Percentiles rank a stretch among this genome's conserved stretches.
Conservation (phyloP, 257 asterid genomes). For the Avicennia marina region DNA sequence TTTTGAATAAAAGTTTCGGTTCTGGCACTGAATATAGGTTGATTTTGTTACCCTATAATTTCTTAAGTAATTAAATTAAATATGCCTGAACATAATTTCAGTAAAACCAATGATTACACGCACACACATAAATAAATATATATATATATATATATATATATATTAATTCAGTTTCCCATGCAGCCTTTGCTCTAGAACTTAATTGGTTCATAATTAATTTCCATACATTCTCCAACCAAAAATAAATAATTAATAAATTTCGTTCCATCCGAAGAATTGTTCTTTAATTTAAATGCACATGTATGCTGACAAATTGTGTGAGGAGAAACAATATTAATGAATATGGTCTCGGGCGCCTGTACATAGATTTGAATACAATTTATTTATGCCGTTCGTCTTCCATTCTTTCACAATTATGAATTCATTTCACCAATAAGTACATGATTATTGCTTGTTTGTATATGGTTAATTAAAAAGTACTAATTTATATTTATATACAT, state of each 20-base stretch:
- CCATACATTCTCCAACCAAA: background rate
- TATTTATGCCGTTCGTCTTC: too few relatives aligned
- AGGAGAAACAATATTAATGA: too few relatives aligned
- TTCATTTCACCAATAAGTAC: background rate
- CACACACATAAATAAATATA: background rate
- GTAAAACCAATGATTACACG: background rate
- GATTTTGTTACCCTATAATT: background rate
- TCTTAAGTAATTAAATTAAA: background rate
- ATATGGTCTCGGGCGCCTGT: slow-evolving; percentile 20
- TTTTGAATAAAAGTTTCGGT: background rate
- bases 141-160: background rate
- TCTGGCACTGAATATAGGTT: too few relatives aligned
- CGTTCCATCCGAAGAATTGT: background rate
- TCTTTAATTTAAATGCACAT: background rate
- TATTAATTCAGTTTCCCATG: background rate
- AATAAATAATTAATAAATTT: background rate
- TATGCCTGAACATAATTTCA: background rate
- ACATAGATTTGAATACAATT: too few relatives aligned
- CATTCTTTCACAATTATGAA: background rate
- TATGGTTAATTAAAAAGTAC: too few relatives aligned
- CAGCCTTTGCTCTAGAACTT: background rate
- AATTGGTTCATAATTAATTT: too few relatives aligned
- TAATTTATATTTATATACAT: too few relatives aligned
- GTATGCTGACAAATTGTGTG: slow-evolving; percentile 18
- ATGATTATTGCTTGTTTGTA: too few relatives aligned